A percentile compares a stretch with the other conserved stretches of the same genome.
These are phyloP conservation scores for Rhodamnia rubescens DNA, from an alignment of 345 rosid species.

Conservation along the genomic window DNA sequence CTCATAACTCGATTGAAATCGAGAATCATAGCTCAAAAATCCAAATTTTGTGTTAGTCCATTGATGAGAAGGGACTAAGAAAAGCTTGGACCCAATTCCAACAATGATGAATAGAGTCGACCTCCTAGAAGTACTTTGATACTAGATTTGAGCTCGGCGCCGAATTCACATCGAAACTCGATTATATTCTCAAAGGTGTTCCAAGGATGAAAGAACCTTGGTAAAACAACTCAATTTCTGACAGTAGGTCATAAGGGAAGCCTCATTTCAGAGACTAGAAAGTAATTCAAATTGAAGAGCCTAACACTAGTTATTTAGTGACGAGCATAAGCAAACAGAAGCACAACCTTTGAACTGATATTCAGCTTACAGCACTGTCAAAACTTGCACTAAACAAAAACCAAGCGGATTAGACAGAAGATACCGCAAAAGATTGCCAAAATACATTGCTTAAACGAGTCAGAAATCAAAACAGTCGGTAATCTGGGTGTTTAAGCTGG, in stretches of 20 bases:
- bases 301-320: not conserved
- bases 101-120: not conserved
- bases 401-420: not conserved
- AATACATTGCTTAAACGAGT: not conserved
- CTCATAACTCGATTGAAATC: not conserved
- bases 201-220: not conserved
- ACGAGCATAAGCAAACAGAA: not conserved
- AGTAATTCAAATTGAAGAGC: not conserved
- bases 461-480: not conserved
- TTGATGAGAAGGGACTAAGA: too few relatives aligned
- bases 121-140: not conserved
- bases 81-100: too few relatives aligned
- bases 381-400: not conserved
- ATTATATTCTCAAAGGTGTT: not conserved
- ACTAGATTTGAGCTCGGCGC: not conserved
- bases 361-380: not conserved
- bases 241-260: not conserved
- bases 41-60: not conserved
- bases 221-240: not conserved
- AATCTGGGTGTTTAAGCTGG: not conserved
- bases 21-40: not conserved
- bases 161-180: not conserved
- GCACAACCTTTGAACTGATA: not conserved
- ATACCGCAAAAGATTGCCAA: not conserved
- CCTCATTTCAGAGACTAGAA: not conserved